These are phyloP conservation scores for Pythium guiyangense DNA, from an alignment of 352 stramenopile genomes.

Conservation along the genomic window DNA sequence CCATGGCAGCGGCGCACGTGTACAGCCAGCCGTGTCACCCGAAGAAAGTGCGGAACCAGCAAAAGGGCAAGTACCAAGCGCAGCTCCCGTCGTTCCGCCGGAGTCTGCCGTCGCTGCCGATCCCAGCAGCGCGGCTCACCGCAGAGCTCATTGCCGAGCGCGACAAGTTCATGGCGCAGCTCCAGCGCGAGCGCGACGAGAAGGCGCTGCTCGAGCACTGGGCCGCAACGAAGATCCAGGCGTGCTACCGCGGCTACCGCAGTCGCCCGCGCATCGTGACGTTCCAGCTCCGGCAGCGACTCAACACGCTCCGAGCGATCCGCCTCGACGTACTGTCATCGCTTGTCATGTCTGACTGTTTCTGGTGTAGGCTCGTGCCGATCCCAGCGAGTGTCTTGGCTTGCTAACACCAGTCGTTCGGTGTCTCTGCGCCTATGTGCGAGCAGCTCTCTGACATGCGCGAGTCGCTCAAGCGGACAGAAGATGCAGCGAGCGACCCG, in stretches of 20 bases:
- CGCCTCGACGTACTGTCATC: constrained; percentile 24
- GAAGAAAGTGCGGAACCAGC: constrained; percentile 22
- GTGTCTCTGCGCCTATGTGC: neutral
- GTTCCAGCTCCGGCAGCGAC: constrained; percentile 38
- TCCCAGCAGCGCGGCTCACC: constrained; percentile 45
- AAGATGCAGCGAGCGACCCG: neutral
- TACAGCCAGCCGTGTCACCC: constrained; percentile 26
- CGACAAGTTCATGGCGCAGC: constrained; percentile 56
- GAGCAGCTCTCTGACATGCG: constrained; percentile 51
- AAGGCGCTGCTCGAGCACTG: constrained; percentile 46
- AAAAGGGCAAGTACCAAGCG: constrained; percentile 36
- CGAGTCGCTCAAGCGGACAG: constrained; percentile 20
- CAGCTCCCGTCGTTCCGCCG: constrained; percentile 46
- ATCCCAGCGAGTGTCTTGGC: too few species aligned
- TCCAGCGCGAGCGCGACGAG: constrained; percentile 41
- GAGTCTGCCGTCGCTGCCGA: constrained; percentile 43
- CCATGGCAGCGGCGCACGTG: constrained; percentile 11
- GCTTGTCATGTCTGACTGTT: too few species aligned
- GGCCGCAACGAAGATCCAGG: constrained; percentile 64
- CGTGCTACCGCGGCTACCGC: constrained; percentile 47
- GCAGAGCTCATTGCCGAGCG: constrained; percentile 46
- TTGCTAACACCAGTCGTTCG: too few species aligned
- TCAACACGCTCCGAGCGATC: constrained; percentile 32
- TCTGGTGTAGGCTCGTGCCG: too few species aligned
- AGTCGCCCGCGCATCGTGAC: constrained; percentile 31